Evolutionary conservation across 2,329 filamentous ascomycete genomes (phyloP).

Genomic region (Colletotrichum tabaci): DNA sequence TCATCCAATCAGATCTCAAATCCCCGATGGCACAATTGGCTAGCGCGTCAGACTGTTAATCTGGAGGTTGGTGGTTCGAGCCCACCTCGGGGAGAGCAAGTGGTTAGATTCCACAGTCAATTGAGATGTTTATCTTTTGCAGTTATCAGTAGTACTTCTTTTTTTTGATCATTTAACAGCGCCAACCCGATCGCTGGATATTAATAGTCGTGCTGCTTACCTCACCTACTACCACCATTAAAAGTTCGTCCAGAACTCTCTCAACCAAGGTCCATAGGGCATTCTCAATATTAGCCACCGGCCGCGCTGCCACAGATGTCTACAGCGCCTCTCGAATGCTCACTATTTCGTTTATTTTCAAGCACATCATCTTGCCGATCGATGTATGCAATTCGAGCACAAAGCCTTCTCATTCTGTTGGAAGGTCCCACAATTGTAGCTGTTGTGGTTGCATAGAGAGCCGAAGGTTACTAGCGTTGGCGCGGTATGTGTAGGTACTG

Average conservation of each 20-base stretch:
- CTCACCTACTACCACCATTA: too few species aligned
- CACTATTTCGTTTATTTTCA: conserved; percentile 31
- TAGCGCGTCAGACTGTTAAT: conserved; percentile 43
- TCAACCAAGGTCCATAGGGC: too few species aligned
- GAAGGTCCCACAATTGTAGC: background rate
- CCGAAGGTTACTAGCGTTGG: conserved; percentile 20
- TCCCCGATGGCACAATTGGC: conserved; percentile 43
- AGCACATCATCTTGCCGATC: background rate
- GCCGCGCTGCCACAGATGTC: too few species aligned
- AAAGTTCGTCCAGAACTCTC: too few species aligned
- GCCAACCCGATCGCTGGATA: background rate
- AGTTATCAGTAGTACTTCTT: background rate
- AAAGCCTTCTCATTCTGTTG: background rate
- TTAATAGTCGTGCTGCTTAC: too few species aligned
- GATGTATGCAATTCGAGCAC: background rate
- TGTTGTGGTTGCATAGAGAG: conserved; percentile 14
- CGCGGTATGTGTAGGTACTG: conserved; percentile 20
- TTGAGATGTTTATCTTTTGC: background rate
- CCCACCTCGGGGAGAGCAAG: conserved; percentile 36
- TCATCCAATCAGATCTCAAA: conserved; percentile 34
- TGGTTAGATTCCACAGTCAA: conserved; percentile 1
- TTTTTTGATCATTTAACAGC: background rate
- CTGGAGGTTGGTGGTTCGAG: conserved; percentile 43
- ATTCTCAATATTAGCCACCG: too few species aligned
- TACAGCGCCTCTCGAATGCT: background rate